phyloP scores from a whole-genome alignment of 2,329 filamentous ascomycete species.

The Exophiala viscosa region DNA sequence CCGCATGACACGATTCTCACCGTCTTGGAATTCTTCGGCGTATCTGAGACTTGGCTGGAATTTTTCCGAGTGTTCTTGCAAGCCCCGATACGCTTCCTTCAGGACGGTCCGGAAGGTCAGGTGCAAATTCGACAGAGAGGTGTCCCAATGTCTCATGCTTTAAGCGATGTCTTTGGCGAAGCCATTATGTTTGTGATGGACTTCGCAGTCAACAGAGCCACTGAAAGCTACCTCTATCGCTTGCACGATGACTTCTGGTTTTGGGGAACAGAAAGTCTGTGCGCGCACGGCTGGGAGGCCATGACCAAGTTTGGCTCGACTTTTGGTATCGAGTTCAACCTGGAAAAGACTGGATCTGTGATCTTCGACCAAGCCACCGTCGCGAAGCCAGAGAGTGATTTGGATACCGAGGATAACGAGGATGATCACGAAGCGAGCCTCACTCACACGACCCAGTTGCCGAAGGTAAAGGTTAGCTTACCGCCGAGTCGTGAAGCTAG shows the following conservation, averaged over 20 bases:
- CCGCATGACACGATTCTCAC: slow-evolving; percentile 58
- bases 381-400: neutral
- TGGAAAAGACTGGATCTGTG: slow-evolving; percentile 55
- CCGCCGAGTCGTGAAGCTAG: no score
- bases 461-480: slow-evolving; percentile 52
- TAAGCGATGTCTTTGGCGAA: slow-evolving; percentile 61
- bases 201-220: slow-evolving; percentile 58
- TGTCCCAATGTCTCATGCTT: slow-evolving; percentile 56
- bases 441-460: slow-evolving; percentile 35
- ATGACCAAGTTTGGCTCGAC: slow-evolving; percentile 53
- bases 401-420: neutral
- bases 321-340: slow-evolving; percentile 58
- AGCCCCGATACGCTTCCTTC: slow-evolving; percentile 56
- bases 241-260: slow-evolving; percentile 66
- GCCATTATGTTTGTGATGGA: slow-evolving; percentile 62
- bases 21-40: slow-evolving; percentile 57
- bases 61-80: slow-evolving; percentile 61
- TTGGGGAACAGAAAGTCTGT: slow-evolving; percentile 55
- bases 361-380: slow-evolving; percentile 20
- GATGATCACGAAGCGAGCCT: slow-evolving; percentile 2
- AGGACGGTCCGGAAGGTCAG: slow-evolving; percentile 48
- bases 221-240: slow-evolving; percentile 51
- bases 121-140: slow-evolving; percentile 52
- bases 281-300: slow-evolving; percentile 57
- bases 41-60: slow-evolving; percentile 53